phyloP scores from a whole-genome alignment of 108 stramenopile genomes.

The Cyclotella distinguenda region DNA sequence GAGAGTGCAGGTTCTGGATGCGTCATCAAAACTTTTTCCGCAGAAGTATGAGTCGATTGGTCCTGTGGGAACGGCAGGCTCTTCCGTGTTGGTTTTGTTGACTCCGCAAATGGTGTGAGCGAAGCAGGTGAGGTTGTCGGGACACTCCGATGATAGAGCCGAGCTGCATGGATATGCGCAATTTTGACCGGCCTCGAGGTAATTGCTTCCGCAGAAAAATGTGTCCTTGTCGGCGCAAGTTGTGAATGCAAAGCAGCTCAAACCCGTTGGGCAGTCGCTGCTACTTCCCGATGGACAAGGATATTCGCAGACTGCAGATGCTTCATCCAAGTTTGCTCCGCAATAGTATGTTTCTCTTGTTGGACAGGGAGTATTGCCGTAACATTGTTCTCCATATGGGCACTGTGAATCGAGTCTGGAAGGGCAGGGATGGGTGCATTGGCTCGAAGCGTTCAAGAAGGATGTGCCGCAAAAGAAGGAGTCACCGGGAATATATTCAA shows the following conservation, averaged over 20 bases:
- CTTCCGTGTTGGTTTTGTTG: constrained; percentile 1
- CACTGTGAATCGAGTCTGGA: constrained; percentile 39
- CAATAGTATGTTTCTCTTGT: constrained; percentile 45
- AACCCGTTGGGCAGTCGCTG: constrained; percentile 38
- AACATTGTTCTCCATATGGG: constrained; percentile 41
- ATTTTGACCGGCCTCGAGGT: constrained; percentile 35
- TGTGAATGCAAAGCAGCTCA: constrained; percentile 50
- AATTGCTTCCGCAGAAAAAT: constrained; percentile 46
- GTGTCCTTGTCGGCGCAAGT: constrained; percentile 48
- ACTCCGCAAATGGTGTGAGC: constrained; percentile 42
- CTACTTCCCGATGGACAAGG: constrained; percentile 41
- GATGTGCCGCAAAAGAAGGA: constrained; percentile 47
- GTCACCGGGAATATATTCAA: constrained; percentile 41
- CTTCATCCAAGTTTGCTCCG: constrained; percentile 43
- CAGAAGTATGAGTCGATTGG: constrained; percentile 43
- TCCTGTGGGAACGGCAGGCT: constrained; percentile 21
- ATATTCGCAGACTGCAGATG: constrained; percentile 35
- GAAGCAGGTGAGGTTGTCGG: constrained; percentile 39
- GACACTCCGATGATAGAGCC: constrained; percentile 40
- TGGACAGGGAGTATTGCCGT: constrained; percentile 47
- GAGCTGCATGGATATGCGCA: constrained; percentile 36
- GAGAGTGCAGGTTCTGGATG: constrained; percentile 35
- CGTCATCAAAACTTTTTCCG: constrained; percentile 44
- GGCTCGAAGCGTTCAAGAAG: constrained; percentile 39
- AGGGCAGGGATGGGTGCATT: constrained; percentile 45